Evolutionary conservation across 2,329 filamentous ascomycete species (phyloP), one percentile per base, ranked within the genome.

Genomic region (Penicillium expansum): DNA sequence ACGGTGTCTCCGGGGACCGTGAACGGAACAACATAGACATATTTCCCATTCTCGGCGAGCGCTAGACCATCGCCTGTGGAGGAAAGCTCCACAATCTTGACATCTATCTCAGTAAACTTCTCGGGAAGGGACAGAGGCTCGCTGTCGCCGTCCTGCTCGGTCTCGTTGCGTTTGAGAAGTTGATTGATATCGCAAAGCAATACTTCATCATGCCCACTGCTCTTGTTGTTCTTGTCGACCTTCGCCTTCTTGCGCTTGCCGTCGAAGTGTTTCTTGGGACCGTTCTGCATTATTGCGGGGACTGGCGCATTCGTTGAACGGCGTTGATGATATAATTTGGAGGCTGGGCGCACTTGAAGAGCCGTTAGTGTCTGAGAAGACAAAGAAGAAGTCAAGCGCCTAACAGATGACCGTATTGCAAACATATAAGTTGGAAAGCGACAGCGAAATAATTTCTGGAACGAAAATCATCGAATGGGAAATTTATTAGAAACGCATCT

Each of bases 11-110:
- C 94, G 0, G 94, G 92, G 2, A 93, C 83, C 22, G 88, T 84
- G 71, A 97, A 99, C 4, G 93, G 92, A 1, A 97, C 88, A 49
- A 94, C 87, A 69, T 92, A 97, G 72, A 97, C 76, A 77, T 88
- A 81, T 54, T 84, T 78, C n/a, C 79, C 80, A 58, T 84, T 82
- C 29, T 84, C 77, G n/a, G 85, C 83, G 56, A 90, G 79, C 4
- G 90, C 94, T 55, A 99, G 82, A 3, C 91, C 94, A 65, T 97
- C 94, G 52, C 94, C 94, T 0, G 91, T 96, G 0, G 93, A 97
- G 0, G 93, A 96, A 33, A 97, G 80, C 63, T 90, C 85, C 7
- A 86, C 75, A 56, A 97, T 87, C n/a, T 88, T 86, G 39, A 97
- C 84, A 52, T 96, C 87, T 39, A 94, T 85, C 71, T 96, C 90